phyloP scores from a whole-genome alignment of 2,329 filamentous ascomycete genomes.

The Neonectria hederae region DNA sequence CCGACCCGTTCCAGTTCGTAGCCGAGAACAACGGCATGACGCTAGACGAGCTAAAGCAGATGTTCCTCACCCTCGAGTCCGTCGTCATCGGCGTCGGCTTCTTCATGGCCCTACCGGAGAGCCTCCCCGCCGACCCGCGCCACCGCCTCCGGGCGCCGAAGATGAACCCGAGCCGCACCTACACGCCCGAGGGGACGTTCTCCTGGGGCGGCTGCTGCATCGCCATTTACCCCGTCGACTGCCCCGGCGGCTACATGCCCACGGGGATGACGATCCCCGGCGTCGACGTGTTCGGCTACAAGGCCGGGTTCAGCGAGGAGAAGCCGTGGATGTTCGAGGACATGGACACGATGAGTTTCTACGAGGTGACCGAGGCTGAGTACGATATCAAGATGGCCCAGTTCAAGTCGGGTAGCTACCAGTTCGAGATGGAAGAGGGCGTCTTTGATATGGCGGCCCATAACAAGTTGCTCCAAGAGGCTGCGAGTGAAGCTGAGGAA shows the following conservation, averaged over 20 bases:
- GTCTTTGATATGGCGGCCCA: conserved; percentile 39
- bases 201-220: conserved; percentile 49
- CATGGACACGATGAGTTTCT: conserved; percentile 48
- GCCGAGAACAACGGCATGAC: conserved; percentile 49
- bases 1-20: conserved; percentile 65
- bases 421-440: conserved; percentile 46
- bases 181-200: conserved; percentile 49
- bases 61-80: conserved; percentile 42
- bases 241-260: conserved; percentile 53
- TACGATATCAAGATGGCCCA: conserved; percentile 42
- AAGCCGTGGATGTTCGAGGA: conserved; percentile 50
- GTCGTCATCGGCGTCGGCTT: conserved; percentile 47
- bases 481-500: conserved; percentile 34
- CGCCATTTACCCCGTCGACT: conserved; percentile 49
- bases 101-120: conserved; percentile 51
- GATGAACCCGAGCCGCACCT: conserved; percentile 48
- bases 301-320: conserved; percentile 41
- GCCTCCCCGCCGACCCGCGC: conserved; percentile 44
- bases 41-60: conserved; percentile 44
- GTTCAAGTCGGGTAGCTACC: conserved; percentile 46
- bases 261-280: conserved; percentile 45
- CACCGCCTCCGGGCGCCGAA: conserved; percentile 46
- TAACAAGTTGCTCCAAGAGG: conserved; percentile 42
- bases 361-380: conserved; percentile 46
- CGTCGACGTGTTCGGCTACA: conserved; percentile 48